Evolutionary conservation across 495 filamentous ascomycete species (phyloP), one percentile per base, ranked within the genome.

Genomic region (Xylaria castorea): DNA sequence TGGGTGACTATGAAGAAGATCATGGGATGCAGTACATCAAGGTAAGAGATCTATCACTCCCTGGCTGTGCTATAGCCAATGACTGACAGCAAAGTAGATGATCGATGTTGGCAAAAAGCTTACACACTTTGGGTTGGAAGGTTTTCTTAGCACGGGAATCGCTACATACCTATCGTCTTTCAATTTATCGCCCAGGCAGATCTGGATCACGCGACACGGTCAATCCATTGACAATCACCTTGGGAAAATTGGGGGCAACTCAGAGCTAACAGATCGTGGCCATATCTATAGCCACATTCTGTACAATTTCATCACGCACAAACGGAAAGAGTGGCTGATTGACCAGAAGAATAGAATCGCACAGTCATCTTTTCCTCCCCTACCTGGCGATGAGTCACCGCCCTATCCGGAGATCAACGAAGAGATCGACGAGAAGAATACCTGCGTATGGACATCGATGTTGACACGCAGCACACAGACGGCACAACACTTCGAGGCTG

Each of bases 401-500:
- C 96, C 96, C 9, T 98, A 98, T 77, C 96, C 96, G 0, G 92
- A 97, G 72, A 91, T 94, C 76, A 81, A 82, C 68, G 82, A 87
- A 40, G 87, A 89, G 36, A 85, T 89, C 7, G 82, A 88, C 32
- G 53, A 57, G 5, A 97, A 97, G 83, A 96, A 95, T 76, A 98
- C 97, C 80, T 99, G 96, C 80, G 93, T 99, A 32, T 99, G 96
- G 96, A 97, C 95, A 14, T 96, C 93, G 14, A 98, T 98, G 95
- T 89, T 99, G 75, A 91, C 92, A 75, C 91, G 96, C 60, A 92
- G 92, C 64, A 87, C 95, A 61, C 87, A 97, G 75, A 95, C 94
- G 1, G 94, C 92, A 0, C 88, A 94, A 66, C 89, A 91, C 77
- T 99, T 98, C 81, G 84, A 88, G 40, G 92, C 93, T 68, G 96